phyloP scores from a whole-genome alignment of 1,284 basidiomycete species.

The Rhodotorula sp. region DNA sequence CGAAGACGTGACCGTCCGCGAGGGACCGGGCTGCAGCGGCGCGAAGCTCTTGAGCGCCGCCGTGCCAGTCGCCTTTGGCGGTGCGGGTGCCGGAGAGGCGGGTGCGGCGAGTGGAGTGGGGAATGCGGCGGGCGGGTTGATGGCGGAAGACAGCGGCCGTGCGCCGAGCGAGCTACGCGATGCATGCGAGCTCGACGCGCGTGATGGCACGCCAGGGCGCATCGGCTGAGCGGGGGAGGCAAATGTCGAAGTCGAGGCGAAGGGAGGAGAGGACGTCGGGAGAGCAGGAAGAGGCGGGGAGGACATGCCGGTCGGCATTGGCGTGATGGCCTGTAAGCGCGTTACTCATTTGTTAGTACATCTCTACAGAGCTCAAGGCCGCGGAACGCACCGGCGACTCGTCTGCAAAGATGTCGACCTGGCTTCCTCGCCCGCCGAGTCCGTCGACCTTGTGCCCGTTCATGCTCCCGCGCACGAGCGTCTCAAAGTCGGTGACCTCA shows the following conservation, averaged over 20 bases:
- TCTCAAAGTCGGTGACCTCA: constrained; percentile 46
- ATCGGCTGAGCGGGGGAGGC: neutral
- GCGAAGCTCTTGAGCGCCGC: constrained; percentile 9
- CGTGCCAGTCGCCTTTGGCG: constrained; percentile 31
- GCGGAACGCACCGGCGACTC: constrained; percentile 29
- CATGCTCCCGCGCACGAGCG: constrained; percentile 42
- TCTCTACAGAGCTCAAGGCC: too few species aligned
- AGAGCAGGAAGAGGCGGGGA: constrained; percentile 51
- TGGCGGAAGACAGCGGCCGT: constrained; percentile 48
- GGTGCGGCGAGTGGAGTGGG: constrained; percentile 35
- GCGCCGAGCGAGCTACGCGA: constrained; percentile 43
- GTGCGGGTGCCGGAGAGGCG: constrained; percentile 18
- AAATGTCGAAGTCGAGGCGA: constrained; percentile 43
- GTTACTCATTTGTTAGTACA: neutral
- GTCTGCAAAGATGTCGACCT: constrained; percentile 42
- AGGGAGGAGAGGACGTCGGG: constrained; percentile 60
- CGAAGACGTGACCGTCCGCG: neutral
- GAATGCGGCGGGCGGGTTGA: constrained; percentile 52
- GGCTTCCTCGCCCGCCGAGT: constrained; percentile 22
- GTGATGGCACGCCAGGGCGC: neutral
- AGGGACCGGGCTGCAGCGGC: constrained; percentile 26
- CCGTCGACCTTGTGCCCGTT: constrained; percentile 21
- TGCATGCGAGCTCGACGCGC: constrained; percentile 17
- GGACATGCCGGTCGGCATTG: constrained; percentile 17
- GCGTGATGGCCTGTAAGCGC: constrained; percentile 25